These are phyloP conservation scores for Ustilago esculenta DNA, from an alignment of 1,284 basidiomycete genomes.

Conservation along the genomic window DNA sequence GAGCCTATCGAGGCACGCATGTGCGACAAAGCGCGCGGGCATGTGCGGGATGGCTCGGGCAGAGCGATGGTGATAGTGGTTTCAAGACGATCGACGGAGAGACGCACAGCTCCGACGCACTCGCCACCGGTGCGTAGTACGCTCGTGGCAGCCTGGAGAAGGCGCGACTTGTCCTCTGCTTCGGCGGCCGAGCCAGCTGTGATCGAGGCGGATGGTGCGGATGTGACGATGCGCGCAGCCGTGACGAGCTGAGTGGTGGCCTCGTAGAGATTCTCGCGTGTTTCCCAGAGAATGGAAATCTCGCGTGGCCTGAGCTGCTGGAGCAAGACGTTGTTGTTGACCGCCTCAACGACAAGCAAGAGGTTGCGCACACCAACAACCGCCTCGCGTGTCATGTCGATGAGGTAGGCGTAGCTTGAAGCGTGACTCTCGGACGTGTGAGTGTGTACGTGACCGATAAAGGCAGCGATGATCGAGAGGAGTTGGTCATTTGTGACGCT, in stretches of 20 bases:
- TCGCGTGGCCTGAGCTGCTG: constrained; percentile 48
- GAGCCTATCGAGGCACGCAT: constrained; percentile 2
- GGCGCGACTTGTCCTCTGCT: constrained; percentile 77
- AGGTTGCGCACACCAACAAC: constrained; percentile 91
- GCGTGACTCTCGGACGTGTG: constrained; percentile 83
- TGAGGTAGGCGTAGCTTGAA: constrained; percentile 89
- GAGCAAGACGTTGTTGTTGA: constrained; percentile 48
- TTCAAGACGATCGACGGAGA: constrained; percentile 53
- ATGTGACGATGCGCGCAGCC: constrained; percentile 76
- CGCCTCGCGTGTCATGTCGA: constrained; percentile 90
- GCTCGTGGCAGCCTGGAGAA: constrained; percentile 83
- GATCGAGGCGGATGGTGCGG: constrained; percentile 66
- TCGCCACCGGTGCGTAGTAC: constrained; percentile 74
- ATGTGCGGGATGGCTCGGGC: constrained; percentile 29
- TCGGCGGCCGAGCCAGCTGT: constrained; percentile 73
- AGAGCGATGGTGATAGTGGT: constrained; percentile 35
- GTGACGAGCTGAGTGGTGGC: constrained; percentile 88
- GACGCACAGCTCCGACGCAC: constrained; percentile 56
- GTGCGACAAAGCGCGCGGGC: constrained; percentile 10
- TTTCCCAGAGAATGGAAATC: constrained; percentile 67
- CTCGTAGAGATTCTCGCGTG: constrained; percentile 84
- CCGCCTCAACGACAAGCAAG: constrained; percentile 87
- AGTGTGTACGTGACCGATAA: constrained; percentile 95
- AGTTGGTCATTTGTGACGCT: constrained; percentile 75
- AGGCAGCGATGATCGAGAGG: constrained; percentile 91